A percentile compares a stretch with the other conserved stretches of the same genome.
These are phyloP conservation scores for Aspergillus saccharolyticus DNA, from an alignment of 495 filamentous ascomycete genomes.

Conservation along the genomic window DNA sequence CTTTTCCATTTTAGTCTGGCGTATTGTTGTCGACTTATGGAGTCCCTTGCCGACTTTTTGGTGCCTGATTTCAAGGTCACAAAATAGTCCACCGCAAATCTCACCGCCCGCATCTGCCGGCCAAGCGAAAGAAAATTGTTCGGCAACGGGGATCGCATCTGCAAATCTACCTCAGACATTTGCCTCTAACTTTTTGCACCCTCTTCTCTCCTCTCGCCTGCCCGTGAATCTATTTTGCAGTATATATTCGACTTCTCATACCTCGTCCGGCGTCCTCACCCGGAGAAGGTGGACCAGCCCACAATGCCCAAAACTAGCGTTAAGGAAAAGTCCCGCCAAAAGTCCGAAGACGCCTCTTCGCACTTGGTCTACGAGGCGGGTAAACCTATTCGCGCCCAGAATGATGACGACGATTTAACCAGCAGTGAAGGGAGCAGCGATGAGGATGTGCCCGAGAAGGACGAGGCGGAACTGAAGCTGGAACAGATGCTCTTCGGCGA, in stretches of 20 bases:
- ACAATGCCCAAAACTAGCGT: constrained; percentile 30
- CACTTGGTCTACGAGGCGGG: constrained; percentile 25
- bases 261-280: background rate
- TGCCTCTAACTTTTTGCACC: background rate
- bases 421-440: constrained; percentile 23
- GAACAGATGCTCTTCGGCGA: constrained; percentile 85
- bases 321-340: constrained; percentile 34
- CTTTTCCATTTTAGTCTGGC: background rate
- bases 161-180: background rate
- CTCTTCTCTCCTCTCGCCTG: background rate
- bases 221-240: background rate
- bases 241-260: no score
- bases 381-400: constrained; percentile 5
- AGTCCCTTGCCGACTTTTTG: background rate
- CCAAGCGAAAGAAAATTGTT: constrained; percentile 21
- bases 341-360: constrained; percentile 15
- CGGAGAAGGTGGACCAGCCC: background rate
- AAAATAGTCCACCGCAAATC: constrained; percentile 15
- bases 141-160: background rate
- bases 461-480: constrained; percentile 75
- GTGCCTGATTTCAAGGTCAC: background rate
- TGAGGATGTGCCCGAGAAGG: constrained; percentile 55
- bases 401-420: constrained; percentile 26
- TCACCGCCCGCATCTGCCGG: constrained; percentile 24
- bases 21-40: background rate